phyloP scores from a whole-genome alignment of 1,139 yeast species.

The Saccharomyces hybrid region DNA sequence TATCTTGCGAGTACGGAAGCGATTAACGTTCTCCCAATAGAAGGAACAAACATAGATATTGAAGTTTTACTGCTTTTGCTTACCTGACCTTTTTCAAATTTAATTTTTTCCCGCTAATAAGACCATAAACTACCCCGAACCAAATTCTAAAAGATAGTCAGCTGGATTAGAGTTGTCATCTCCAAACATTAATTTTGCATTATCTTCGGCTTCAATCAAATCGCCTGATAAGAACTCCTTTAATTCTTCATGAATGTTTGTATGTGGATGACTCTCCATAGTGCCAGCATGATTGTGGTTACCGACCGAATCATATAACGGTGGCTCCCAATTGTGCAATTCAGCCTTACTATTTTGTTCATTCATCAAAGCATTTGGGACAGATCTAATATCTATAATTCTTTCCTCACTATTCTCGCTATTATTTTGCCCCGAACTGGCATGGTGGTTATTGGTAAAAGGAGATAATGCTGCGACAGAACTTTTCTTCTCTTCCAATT shows the following conservation, averaged over 20 bases:
- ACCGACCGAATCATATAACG: background rate
- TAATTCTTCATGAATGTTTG: slow-evolving; percentile 21
- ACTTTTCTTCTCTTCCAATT: slow-evolving; percentile 25
- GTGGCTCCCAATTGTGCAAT: background rate
- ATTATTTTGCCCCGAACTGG: background rate
- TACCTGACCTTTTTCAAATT: background rate
- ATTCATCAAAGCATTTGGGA: background rate
- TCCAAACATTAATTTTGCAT: slow-evolving; percentile 26
- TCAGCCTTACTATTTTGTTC: background rate
- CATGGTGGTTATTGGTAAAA: background rate
- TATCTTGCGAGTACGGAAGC: background rate
- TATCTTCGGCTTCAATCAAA: slow-evolving; percentile 29
- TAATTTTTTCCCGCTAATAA: background rate
- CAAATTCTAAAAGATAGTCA: slow-evolving; percentile 27
- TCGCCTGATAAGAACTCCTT: slow-evolving; percentile 29
- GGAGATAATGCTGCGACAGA: background rate
- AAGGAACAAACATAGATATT: background rate
- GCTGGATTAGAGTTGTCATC: slow-evolving; percentile 20
- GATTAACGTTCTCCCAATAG: background rate
- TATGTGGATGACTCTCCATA: background rate
- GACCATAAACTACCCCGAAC: slow-evolving; percentile 7
- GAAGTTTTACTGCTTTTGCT: background rate
- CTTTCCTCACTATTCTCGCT: slow-evolving; percentile 5
- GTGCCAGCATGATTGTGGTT: background rate
- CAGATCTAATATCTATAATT: slow-evolving; percentile 11